These are phyloP conservation scores for Aureobasidium melanogenum DNA, from an alignment of 2,329 filamentous ascomycete genomes.

Conservation along the genomic window DNA sequence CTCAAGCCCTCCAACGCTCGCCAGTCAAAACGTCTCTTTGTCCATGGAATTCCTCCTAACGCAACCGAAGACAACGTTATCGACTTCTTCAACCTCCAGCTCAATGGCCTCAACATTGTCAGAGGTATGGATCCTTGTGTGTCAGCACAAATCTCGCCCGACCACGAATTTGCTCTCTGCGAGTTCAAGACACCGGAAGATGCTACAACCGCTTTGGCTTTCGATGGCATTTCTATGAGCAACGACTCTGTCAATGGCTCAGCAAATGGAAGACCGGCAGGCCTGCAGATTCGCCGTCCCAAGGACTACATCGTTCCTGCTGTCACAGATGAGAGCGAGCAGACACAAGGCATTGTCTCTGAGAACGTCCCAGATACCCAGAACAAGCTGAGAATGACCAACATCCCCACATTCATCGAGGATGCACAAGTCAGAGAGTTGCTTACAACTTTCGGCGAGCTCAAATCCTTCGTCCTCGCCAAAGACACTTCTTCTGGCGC, in stretches of 20 bases:
- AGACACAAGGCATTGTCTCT: conserved; percentile 68
- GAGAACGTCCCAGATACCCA: conserved; percentile 80
- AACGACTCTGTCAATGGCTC: conserved; percentile 41
- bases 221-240: conserved; percentile 80
- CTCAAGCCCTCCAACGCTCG: conserved; percentile 89
- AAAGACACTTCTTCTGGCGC: conserved; percentile 80
- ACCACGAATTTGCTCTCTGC: conserved; percentile 71
- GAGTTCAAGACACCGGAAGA: conserved; percentile 86
- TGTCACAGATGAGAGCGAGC: conserved; percentile 61
- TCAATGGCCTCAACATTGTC: conserved; percentile 93
- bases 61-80: conserved; percentile 68
- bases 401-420: conserved; percentile 77
- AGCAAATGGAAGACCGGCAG: conserved; percentile 44
- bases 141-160: conserved; percentile 70
- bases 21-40: conserved; percentile 85
- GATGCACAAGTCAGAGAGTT: conserved; percentile 91
- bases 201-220: conserved; percentile 79
- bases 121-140: conserved; percentile 76
- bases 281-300: conserved; percentile 72
- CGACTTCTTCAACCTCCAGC: conserved; percentile 88
- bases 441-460: conserved; percentile 79
- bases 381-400: conserved; percentile 89
- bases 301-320: conserved; percentile 96
- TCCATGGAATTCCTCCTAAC: conserved; percentile 68
- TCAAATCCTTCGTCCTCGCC: conserved; percentile 84